Base-by-base conservation (phyloP, 2,329 filamentous ascomycete species). In the Paramyrothecium roridum region DNA sequence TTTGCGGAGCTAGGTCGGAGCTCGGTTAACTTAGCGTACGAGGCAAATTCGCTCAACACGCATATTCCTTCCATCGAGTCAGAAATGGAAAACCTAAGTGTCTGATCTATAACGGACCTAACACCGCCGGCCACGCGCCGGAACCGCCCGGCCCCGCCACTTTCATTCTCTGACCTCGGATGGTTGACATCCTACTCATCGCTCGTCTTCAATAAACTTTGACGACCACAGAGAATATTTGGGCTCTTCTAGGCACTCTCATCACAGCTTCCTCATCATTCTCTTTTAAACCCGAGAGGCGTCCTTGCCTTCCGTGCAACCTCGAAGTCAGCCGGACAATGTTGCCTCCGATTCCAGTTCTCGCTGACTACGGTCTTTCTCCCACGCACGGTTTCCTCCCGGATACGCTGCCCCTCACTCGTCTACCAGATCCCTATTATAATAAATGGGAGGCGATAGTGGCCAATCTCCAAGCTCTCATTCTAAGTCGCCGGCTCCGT, bases 361-460 rank as follows among this genome's bases (percentile, higher is more conserved):
- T 90, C 56, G 81, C 84, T 70, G 88, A 96, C 73, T 96, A 96
- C 76, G 90, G 89, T 74, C 84, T 92, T 72, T 90, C 89, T 61
- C 77, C 83, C 58, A 79, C 85, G 55, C 85, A 91, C 75, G 95
- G 95, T 66, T 99, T 99, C 76, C 84, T 99, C 53, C 92, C 95
- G 2, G 80, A 89, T 59, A 86, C 91, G 60, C 76, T 89, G 37
- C 95, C 95, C 46, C 79, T 98, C 59, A 86, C 90, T 58, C 78
- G 84, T 54, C 85, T 99, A 16, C 89, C 92, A 11, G 90, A 97
- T 67, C 84, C 89, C 3, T 98, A 97, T 78, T 99, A 98, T 74
- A 87, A 90, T 72, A 91, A 91, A 68, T 99, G 95, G 95, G 95
- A 99, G 75, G 84, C 88, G 48, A 82, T 97, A 51, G 84, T 88